Conservation (phyloP, 768 basidiomycete species). For the Coprinopsis sp. region DNA sequence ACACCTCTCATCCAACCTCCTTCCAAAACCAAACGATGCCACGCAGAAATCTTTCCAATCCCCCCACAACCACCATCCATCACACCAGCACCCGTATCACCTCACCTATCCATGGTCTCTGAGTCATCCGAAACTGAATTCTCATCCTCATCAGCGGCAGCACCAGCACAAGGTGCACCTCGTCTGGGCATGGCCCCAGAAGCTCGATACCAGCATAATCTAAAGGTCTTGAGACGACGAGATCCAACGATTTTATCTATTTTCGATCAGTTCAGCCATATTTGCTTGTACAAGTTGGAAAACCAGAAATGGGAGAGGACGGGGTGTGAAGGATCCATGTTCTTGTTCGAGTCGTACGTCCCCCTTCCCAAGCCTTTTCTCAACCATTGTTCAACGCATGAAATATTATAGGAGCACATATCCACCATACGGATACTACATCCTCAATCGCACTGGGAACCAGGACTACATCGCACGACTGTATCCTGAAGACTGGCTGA, state of each 20-base stretch:
- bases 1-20: too few relatives aligned
- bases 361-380: background rate
- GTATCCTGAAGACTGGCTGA: slow-evolving; percentile 74
- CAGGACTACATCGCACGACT: slow-evolving; percentile 73
- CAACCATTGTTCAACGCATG: background rate
- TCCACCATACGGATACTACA: slow-evolving; percentile 81
- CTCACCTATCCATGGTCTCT: too few relatives aligned
- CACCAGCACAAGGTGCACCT: slow-evolving; percentile 10
- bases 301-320: slow-evolving; percentile 77
- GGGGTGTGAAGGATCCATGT: slow-evolving; percentile 85
- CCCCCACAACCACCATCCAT: too few relatives aligned
- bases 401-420: slow-evolving; percentile 55
- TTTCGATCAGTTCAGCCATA: slow-evolving; percentile 85
- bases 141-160: background rate
- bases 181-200: slow-evolving; percentile 57
- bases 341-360: slow-evolving; percentile 73
- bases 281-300: slow-evolving; percentile 75
- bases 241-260: slow-evolving; percentile 78
- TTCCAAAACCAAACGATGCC: too few relatives aligned
- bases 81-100: too few relatives aligned
- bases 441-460: slow-evolving; percentile 77
- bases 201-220: slow-evolving; percentile 68
- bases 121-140: too few relatives aligned
- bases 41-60: too few relatives aligned
- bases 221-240: slow-evolving; percentile 73